Evolutionary conservation across 257 asterid species (phyloP), one percentile per base, ranked within the genome.

Genomic region (Nicotiana benthamiana): DNA sequence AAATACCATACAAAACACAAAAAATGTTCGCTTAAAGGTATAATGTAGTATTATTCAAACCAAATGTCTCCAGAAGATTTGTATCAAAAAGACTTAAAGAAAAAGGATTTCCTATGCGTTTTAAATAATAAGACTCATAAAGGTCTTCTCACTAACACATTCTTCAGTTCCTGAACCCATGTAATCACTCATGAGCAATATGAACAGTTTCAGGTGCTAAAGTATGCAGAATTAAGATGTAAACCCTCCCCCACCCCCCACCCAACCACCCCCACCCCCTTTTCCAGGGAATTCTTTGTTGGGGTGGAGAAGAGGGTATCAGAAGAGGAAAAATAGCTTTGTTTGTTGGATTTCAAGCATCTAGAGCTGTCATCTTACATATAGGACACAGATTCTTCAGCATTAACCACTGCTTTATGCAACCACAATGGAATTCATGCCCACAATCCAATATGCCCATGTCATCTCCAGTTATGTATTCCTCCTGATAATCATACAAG

Each of bases 351-450:
- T 70, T 75, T 87, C 87, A 86, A 46, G 87, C 85, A 52, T 85
- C 83, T 88, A 95, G 83, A 66, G 89, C 99, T 13, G 93, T 88
- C 66, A 24, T 92, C 88, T 95, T 95, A 80, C 99, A 95, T 82
- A 95, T 88, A 68, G 99, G 99, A 75, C 98, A 95, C 4, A 91
- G 84, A 84, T 95, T 95, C 92, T 95, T 95, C 85, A 90, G 53
- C 18, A 77, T 82, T 22, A 95, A 82, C 99, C 99, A 95, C 86
- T 93, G 96, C 66, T 89, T 91, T 85, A 95, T 83, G 93, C 99
- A 95, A 48, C 76, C 51, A 3, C 89, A 84, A 67, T 95, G 98
- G 82, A 95, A 93, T 83, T 92, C 97, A 28, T 95, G 98, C 72
- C 93, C 93, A 54, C 99, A 95, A 16, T 89, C 90, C 90, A 92